Evolutionary conservation across 1,284 basidiomycete species (phyloP), one percentile per base, ranked within the genome.

Genomic region (Sporisorium graminicola): DNA sequence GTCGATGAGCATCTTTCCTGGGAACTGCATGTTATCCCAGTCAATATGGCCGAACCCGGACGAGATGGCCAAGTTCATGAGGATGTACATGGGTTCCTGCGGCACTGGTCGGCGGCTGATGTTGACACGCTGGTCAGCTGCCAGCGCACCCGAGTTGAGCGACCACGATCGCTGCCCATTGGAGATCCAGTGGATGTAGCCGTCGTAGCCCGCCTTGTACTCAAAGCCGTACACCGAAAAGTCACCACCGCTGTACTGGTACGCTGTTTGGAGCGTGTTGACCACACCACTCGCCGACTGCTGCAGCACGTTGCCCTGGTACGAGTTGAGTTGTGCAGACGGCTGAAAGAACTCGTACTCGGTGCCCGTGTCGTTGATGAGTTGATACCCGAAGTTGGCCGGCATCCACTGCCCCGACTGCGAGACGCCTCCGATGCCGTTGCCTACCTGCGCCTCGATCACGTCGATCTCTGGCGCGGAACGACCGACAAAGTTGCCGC

Each of bases 391-490:
- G 22, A 82, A 83, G 78, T 90, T 89, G 84, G 90, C 90, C 0
- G 90, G 90, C n/a, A 93, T 93, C 50, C 89, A 86, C 86, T 95
- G 93, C 77, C 89, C 89, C 69, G 91, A 92, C 86, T 94, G 93
- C 3, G 93, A 94, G 2, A 91, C 91, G 77, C 91, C 91, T 37
- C 85, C 76, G 27, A 59, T 63, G 8, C 58, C 59, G 13, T 42
- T 46, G n/a, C 50, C 47, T 9, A 80, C 71, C 82, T 90, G 90
- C 0, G 89, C 90, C 83, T 92, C 91, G 77, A 92, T 86, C 64
- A 91, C 86, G 81, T 92, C 91, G 74, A 92, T 91, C 82, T 92
- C 91, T 13, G 91, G 91, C 0, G 88, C 89, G 27, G 88, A 86
- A 27, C 91, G 77, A n/a, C 90, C 94, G 2, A 92, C 90, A 78